Evolutionary conservation across 306 rosid species (phyloP), one percentile per base, ranked within the genome.

Genomic region (Pterocarpus macrocarpus): DNA sequence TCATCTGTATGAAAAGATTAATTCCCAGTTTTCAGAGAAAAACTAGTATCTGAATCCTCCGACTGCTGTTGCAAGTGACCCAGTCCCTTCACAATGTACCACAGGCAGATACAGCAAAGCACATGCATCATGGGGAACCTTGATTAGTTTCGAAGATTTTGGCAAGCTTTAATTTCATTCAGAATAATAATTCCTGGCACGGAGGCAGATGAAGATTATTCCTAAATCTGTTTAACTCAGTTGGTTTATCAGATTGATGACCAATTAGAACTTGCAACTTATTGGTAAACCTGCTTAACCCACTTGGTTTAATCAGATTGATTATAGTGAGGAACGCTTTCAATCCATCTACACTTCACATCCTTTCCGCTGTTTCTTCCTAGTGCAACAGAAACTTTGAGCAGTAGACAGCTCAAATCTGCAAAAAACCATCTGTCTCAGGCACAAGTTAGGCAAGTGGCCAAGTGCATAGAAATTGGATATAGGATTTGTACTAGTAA

Each of bases 381-480:
- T 28, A 22, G 32, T 6, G 14, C 68, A 47, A 8, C n/a, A 58
- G 28, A 69, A 64, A 57, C 69, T 33, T 22, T 33, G 28, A 67
- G 68, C 69, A 38, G 39, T 2, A 49, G 38, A 5, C 15, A 57
- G 3, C 12, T 0, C 38, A 38, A 53, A 61, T 61, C 58, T 7
- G 64, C 47, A 65, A 52, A 45, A 35, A 2, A 33, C 30, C 61
- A 4, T 16, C 44, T 22, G 22, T 39, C 34, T 10, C 1, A 53
- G 64, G 64, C 8, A 61, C 73, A 43, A 35, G 39, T 47, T 15
- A 57, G 68, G 50, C 64, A 77, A 78, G 53, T 62, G 80, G 69
- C 43, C 64, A 77, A 78, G 53, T 53, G 83, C n/a, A 28, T 14
- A 28, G 34, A 28, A 77, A 57, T 35, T 13, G 9, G 17, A 57